Conservation (phyloP, 768 basidiomycete genomes). For the Amanita inopinata region DNA sequence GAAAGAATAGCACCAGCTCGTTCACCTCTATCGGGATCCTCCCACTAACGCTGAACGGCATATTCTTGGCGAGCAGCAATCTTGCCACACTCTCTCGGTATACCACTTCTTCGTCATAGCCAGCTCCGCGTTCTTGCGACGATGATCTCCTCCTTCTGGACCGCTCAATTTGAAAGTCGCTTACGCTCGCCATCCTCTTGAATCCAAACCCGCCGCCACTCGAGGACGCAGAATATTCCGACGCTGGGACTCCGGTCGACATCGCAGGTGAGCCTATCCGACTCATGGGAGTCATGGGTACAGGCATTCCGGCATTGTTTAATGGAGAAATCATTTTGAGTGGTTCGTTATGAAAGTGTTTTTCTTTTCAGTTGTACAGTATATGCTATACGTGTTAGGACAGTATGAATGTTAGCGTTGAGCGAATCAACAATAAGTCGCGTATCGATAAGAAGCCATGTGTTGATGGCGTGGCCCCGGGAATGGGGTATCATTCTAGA, state of each 20-base stretch:
- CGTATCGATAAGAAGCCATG: constrained; percentile 9
- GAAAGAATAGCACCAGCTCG: constrained; percentile 65
- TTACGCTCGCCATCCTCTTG: constrained; percentile 5
- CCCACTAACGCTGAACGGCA: constrained; percentile 57
- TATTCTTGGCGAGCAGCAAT: constrained; percentile 48
- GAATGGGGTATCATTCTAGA: neutral
- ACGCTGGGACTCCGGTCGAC: neutral
- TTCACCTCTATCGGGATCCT: constrained; percentile 63
- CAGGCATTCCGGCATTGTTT: constrained; percentile 1
- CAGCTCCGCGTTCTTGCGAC: constrained; percentile 18
- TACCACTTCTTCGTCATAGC: constrained; percentile 38
- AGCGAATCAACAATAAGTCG: no score
- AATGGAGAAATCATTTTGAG: constrained; percentile 4
- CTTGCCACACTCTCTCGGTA: constrained; percentile 46
- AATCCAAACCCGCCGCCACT: neutral
- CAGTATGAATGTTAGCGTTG: no score
- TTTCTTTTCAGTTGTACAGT: neutral
- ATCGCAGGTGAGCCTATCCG: constrained; percentile 5
- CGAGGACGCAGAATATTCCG: constrained; percentile 1
- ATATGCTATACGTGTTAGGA: neutral
- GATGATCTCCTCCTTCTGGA: constrained; percentile 23
- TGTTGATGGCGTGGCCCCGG: constrained; percentile 10
- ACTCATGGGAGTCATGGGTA: constrained; percentile 5
- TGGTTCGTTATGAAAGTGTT: neutral
- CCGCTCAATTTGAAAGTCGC: constrained; percentile 56